Evolutionary conservation across 495 filamentous ascomycete species (phyloP), one percentile per base, ranked within the genome.

Genomic region (Aspergillus nanangensis): DNA sequence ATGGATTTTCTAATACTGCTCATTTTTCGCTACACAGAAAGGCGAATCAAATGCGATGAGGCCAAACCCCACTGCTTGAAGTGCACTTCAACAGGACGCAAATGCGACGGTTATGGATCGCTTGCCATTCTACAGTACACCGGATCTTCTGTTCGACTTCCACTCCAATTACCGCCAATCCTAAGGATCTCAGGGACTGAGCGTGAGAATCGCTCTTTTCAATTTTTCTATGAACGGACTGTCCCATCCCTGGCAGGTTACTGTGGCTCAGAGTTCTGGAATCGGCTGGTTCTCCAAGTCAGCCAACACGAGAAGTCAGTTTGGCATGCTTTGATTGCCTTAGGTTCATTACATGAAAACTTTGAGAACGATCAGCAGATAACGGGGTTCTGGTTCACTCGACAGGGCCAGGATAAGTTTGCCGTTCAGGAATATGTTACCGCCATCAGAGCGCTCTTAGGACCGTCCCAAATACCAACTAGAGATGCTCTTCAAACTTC

Each of bases 191-290:
- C 38, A 21, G 22, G 20, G 14, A 43, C 19, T 13, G 46, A 35
- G 19, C 46, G 39, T 7, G 55, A 55, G 32, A 35, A 67, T 33
- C 68, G 72, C 14, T 82, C 77, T 40, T 82, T 83, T 45, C 71
- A 81, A 51, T 65, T 82, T 34, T 85, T 85, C 50, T 72, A 72
- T 23, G 72, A 73, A 38, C 73, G 75, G 24, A 84, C 79, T 0
- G 75, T 79, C 1, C 72, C 59, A 36, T 78, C 82, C 48, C 57
- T 85, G 23, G 77, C 79, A 5, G 81, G 81, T 2, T 83, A 80
- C 58, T 84, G 81, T 44, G 74, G 77, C 41, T 81, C 75, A 10
- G 72, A 71, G 4, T 81, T 85, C 45, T 85, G 80, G 81, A 72
- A n/a, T 60, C 66, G 35, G 65, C 31, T 66, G 0, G 52, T 83